A percentile compares a stretch with the other conserved stretches of the same genome.
Evolutionary conservation across 208 protist genomes (phyloP).

Genomic region (Trypanosoma grayi): DNA sequence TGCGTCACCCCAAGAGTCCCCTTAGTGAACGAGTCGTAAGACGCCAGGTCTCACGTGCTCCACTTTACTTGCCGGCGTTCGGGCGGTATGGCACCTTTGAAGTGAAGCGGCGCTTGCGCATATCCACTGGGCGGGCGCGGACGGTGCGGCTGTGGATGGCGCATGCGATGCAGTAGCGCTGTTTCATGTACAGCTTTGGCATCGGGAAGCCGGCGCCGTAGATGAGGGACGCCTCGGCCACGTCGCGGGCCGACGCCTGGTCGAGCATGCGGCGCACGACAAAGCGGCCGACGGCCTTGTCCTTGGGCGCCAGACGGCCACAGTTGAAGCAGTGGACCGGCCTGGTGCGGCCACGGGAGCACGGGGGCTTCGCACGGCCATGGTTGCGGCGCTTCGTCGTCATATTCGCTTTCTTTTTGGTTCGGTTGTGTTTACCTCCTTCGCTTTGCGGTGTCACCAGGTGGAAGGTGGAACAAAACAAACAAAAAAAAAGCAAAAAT

Average conservation of each 20-base stretch:
- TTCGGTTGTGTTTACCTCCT: conserved; percentile 11
- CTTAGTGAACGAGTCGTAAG: too few relatives aligned
- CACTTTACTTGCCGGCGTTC: conserved; percentile 22
- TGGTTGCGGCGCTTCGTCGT: conserved; percentile 94
- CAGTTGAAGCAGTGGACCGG: conserved; percentile 94
- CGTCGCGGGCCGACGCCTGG: conserved; percentile 95
- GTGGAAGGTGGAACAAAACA: not conserved
- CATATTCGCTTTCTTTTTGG: conserved; percentile 40
- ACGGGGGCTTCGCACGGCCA: conserved; percentile 89
- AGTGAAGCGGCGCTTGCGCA: conserved; percentile 87
- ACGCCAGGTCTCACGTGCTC: too few relatives aligned
- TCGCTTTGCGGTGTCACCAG: not conserved
- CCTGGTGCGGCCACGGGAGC: conserved; percentile 88
- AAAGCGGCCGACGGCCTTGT: conserved; percentile 99
- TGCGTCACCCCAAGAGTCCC: not conserved
- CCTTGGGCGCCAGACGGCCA: conserved; percentile 91
- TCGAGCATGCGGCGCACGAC: conserved; percentile 99
- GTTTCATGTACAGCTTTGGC: conserved; percentile 99
- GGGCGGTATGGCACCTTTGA: conserved; percentile 79
- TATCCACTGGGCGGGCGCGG: conserved; percentile 77
- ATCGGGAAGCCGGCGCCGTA: conserved; percentile 92
- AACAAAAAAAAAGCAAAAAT: conserved; percentile 3
- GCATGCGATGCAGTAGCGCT: conserved; percentile 99
- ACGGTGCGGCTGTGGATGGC: conserved; percentile 99
- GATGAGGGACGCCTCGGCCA: conserved; percentile 93